These are phyloP conservation scores for Gracilaria gracilis DNA, from an alignment of 23 red algal species.

Conservation along the genomic window DNA sequence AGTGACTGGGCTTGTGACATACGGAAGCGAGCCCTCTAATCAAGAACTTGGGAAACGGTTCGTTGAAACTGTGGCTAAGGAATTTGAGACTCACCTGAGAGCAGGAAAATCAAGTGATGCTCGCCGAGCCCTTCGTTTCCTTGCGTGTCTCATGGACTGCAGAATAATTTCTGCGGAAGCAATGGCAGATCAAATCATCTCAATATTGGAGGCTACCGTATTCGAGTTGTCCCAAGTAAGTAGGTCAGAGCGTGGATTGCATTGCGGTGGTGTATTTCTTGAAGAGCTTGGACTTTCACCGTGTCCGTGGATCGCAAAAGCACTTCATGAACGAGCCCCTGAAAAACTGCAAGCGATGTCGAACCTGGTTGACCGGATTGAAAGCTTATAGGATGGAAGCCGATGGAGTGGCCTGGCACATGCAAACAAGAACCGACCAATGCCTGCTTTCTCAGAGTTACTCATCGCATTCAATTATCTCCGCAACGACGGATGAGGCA, in stretches of 20 bases:
- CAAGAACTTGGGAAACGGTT: constrained; percentile 52
- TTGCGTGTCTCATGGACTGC: constrained; percentile 70
- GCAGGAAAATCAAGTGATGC: constrained; percentile 60
- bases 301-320: constrained; percentile 53
- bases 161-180: constrained; percentile 48
- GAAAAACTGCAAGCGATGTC: constrained; percentile 49
- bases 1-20: constrained; percentile 60
- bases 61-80: constrained; percentile 33
- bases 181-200: constrained; percentile 52
- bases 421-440: constrained; percentile 27
- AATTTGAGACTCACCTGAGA: constrained; percentile 37
- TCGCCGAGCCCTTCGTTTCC: constrained; percentile 83
- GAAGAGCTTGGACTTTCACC: constrained; percentile 68
- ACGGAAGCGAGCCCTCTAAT: constrained; percentile 31
- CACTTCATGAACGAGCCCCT: constrained; percentile 29
- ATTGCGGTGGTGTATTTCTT: constrained; percentile 72
- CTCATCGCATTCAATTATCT: constrained; percentile 39
- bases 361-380: constrained; percentile 24
- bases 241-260: constrained; percentile 67
- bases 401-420: constrained; percentile 53
- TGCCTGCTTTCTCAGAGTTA: constrained; percentile 50
- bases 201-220: constrained; percentile 60
- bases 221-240: constrained; percentile 53
- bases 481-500: constrained; percentile 27
- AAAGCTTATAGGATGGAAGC: constrained; percentile 40